phyloP scores from a whole-genome alignment of 2,329 filamentous ascomycete genomes.

The Aspergillus sojae region DNA sequence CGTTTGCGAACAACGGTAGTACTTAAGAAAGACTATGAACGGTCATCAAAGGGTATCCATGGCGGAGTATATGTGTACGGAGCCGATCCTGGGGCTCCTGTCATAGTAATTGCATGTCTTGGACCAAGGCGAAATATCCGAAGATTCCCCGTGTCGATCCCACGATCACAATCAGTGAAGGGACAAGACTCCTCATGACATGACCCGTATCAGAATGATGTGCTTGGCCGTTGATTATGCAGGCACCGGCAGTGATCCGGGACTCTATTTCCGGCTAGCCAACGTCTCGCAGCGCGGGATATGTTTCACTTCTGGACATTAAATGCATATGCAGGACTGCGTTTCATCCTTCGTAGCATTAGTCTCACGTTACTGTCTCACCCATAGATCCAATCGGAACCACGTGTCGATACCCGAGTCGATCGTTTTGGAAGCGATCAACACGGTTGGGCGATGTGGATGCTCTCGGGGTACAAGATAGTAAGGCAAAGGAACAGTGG shows the following conservation, averaged over 20 bases:
- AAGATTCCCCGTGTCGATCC: constrained; percentile 1
- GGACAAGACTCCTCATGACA: background rate
- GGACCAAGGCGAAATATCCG: background rate
- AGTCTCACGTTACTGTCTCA: background rate
- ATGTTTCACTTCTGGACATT: constrained; percentile 1
- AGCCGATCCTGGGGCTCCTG: background rate
- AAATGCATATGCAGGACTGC: background rate
- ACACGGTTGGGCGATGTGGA: background rate
- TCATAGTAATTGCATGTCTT: constrained; percentile 1
- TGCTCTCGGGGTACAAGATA: background rate
- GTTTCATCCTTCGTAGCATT: background rate
- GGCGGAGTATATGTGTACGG: background rate
- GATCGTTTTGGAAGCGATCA: constrained; percentile 2
- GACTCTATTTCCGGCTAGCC: background rate
- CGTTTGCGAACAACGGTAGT: background rate
- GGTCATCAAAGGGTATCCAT: too few relatives aligned
- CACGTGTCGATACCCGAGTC: background rate
- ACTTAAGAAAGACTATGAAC: constrained; percentile 2
- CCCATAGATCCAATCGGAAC: background rate
- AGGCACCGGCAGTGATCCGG: background rate
- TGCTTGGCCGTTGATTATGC: background rate
- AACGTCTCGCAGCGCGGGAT: background rate
- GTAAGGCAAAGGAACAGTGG: background rate
- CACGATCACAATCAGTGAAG: background rate
- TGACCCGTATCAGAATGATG: background rate